Evolutionary conservation across 75 land plant species (phyloP).

Genomic region (Chamaecyparis obtusa): DNA sequence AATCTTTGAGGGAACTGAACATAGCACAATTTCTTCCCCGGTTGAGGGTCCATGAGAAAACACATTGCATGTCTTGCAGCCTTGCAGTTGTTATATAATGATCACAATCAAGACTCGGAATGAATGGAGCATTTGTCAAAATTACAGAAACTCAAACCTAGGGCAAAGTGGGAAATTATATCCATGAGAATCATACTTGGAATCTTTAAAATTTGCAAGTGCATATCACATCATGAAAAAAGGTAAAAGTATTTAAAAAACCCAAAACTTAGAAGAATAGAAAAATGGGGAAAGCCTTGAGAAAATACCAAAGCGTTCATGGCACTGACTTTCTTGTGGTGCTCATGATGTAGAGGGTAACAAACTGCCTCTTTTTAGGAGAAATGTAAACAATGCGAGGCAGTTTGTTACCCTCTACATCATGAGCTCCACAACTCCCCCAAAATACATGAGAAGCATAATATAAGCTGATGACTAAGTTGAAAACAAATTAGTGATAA

Average conservation of each 20-base stretch:
- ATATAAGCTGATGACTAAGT: too few relatives aligned
- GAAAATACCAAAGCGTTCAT: conserved; percentile 85
- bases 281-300: too few relatives aligned
- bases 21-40: conserved; percentile 72
- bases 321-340: conserved; percentile 89
- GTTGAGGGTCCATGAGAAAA: conserved; percentile 80
- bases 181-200: too few relatives aligned
- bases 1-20: conserved; percentile 87
- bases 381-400: conserved; percentile 87
- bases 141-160: conserved; percentile 83
- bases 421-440: conserved; percentile 79
- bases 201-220: too few relatives aligned
- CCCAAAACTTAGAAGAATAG: too few relatives aligned
- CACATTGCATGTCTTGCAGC: conserved; percentile 76
- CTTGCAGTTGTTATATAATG: conserved; percentile 91
- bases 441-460: too few relatives aligned
- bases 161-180: too few relatives aligned
- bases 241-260: too few relatives aligned
- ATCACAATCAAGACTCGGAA: conserved; percentile 87
- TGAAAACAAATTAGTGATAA: too few relatives aligned
- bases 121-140: conserved; percentile 85
- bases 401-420: conserved; percentile 77
- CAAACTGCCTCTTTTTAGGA: conserved; percentile 78
- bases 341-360: conserved; percentile 72
- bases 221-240: too few relatives aligned